Conservation (phyloP, 345 rosid species). For the Reutealis trisperma region DNA sequence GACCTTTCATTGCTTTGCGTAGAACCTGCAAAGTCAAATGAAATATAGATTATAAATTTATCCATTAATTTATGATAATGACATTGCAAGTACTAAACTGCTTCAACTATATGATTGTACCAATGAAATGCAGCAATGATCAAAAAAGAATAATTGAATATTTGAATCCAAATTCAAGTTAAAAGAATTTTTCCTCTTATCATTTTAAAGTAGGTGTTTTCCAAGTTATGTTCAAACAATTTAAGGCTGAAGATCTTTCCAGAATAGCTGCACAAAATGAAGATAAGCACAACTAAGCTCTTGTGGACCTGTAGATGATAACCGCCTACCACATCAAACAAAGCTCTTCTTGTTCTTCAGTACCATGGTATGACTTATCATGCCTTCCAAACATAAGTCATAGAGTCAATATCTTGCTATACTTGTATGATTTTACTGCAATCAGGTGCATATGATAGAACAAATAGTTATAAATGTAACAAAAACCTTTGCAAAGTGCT, state of each 20-base stretch:
- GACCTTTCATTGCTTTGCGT: conserved; percentile 62
- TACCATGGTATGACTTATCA: neutral
- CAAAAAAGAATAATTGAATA: neutral
- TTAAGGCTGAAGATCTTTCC: neutral
- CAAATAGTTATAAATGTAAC: neutral
- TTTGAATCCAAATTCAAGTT: neutral
- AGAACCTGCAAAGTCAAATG: conserved; percentile 38
- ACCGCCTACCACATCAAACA: neutral
- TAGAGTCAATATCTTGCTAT: neutral
- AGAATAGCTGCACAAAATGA: neutral
- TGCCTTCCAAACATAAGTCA: neutral
- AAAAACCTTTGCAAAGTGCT: conserved; percentile 55
- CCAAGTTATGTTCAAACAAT: neutral
- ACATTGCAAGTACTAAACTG: neutral
- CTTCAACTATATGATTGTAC: too few relatives aligned
- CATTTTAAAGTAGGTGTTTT: too few relatives aligned
- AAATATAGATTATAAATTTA: neutral
- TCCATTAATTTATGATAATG: neutral
- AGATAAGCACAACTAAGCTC: neutral
- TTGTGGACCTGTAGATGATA: neutral
- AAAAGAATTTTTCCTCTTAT: neutral
- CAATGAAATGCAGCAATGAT: too few relatives aligned
- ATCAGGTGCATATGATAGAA: neutral
- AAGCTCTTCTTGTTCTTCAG: neutral
- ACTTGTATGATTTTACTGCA: neutral